Conservation (phyloP, 805 yeast genomes). For the Candida gorgasii region DNA sequence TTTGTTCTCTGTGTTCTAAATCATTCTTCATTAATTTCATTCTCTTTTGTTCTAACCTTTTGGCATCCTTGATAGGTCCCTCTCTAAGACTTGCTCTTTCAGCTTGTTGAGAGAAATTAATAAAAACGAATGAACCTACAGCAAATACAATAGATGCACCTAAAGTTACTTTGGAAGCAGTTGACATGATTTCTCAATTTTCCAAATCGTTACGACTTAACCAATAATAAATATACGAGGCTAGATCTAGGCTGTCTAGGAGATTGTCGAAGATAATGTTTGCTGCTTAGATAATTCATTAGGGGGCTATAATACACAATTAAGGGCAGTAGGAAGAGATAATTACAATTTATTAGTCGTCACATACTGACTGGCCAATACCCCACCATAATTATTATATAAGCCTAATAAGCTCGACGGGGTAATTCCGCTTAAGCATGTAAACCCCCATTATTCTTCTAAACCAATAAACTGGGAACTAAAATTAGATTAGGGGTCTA, state of each 20-base stretch:
- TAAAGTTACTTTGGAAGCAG: conserved; percentile 75
- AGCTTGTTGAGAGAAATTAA: conserved; percentile 65
- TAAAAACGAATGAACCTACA: conserved; percentile 62
- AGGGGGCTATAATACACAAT: too few relatives aligned
- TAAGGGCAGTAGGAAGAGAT: too few relatives aligned
- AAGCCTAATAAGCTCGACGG: not conserved
- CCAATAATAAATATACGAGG: too few relatives aligned
- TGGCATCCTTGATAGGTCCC: conserved; percentile 86
- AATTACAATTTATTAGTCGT: too few relatives aligned
- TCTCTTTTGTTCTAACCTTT: conserved; percentile 52
- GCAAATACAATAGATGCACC: conserved; percentile 58
- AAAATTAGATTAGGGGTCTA: too few relatives aligned
- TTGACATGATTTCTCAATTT: conserved; percentile 54
- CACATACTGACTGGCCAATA: not conserved
- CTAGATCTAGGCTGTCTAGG: too few relatives aligned
- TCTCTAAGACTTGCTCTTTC: conserved; percentile 73
- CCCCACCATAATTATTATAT: not conserved
- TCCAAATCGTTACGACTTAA: too few relatives aligned
- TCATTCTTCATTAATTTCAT: conserved; percentile 54
- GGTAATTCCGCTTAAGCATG: not conserved
- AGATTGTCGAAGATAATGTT: too few relatives aligned
- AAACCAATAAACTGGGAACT: too few relatives aligned
- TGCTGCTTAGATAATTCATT: too few relatives aligned
- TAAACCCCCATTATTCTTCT: not conserved
- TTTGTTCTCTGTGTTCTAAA: conserved; percentile 66